Conservation (phyloP, 352 stramenopile species). For the Globisporangium barbulae region DNA sequence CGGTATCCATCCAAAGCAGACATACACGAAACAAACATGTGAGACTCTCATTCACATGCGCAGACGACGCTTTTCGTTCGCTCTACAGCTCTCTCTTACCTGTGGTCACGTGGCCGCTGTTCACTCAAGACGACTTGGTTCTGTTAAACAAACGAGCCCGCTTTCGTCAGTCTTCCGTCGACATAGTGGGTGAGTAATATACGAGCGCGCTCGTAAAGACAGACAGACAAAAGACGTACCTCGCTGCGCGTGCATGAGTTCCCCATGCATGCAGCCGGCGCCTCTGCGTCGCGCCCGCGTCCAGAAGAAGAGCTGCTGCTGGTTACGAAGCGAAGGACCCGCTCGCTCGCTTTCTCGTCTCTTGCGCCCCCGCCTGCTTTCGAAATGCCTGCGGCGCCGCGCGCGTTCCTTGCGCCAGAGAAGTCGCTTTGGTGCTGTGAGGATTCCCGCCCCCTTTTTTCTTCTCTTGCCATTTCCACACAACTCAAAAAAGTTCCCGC, state of each 20-base stretch:
- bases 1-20: background rate
- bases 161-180: background rate
- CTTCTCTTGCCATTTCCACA: slow-evolving; percentile 1
- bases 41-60: background rate
- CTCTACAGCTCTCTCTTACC: slow-evolving; percentile 18
- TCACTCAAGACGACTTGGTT: slow-evolving; percentile 67
- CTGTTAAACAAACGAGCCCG: slow-evolving; percentile 21
- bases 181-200: background rate
- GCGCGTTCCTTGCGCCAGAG: slow-evolving; percentile 1
- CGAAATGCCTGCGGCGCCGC: slow-evolving; percentile 6
- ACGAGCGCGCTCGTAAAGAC: background rate
- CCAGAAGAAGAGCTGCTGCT: slow-evolving; percentile 1
- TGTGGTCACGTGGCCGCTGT: slow-evolving; percentile 36
- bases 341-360: background rate
- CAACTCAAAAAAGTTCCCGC: slow-evolving; percentile 10
- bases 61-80: background rate
- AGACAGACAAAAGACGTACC: slow-evolving; percentile 23
- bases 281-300: background rate
- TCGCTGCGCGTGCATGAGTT: slow-evolving; percentile 64
- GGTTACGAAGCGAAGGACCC: background rate
- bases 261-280: slow-evolving; percentile 32
- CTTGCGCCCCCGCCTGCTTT: slow-evolving; percentile 8
- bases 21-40: background rate
- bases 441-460: slow-evolving; percentile 9
- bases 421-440: background rate